Evolutionary conservation across 108 stramenopile genomes (phyloP), one percentile per base, ranked within the genome.

Genomic region (Nannochloropsis salina): DNA sequence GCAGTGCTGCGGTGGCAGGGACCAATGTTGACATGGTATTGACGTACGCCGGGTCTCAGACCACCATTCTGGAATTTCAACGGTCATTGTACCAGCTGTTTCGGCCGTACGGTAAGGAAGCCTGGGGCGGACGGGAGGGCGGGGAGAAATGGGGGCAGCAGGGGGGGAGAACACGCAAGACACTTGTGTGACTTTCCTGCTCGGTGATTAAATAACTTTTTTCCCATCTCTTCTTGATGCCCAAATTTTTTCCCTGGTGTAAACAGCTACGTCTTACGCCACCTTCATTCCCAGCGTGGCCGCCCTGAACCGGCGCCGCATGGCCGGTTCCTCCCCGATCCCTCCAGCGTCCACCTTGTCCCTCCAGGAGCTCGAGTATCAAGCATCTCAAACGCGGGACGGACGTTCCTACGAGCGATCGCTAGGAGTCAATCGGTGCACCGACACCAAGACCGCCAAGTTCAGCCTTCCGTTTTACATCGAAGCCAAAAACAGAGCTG

Each of bases 11-110:
- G 61, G 61, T 2, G 1, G n/a, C 61, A 6, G 61, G 61, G 61
- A 74, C 61, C 20, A 74, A 8, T n/a, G 61, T 74, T n/a, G 61
- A 74, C n/a, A 74, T 74, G 61, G 61, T 74, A 6, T 8, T 74
- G 61, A 74, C 61, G 61, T 74, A 74, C 61, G 61, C 61, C 0
- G 61, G 61, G 61, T n/a, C 15, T 15, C 61, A 74, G 8, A n/a
- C 61, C 20, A 74, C 20, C n/a, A 74, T 74, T 74, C 3, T 74
- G 61, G 61, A 74, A n/a, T 74, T 74, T 74, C 61, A 74, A n/a
- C 61, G 61, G 61, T 74, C 61, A n/a, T 74, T 74, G 61, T 74
- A 74, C 61, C 61, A 74, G 61, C 61, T 74, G 61, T 6, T 74
- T 4, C 61, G 61, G 61, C 61, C 61, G 15, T 74, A 74, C n/a